Evolutionary conservation across 2,329 filamentous ascomycete genomes (phyloP), one percentile per base, ranked within the genome.

Genomic region (Akanthomyces lecanii): DNA sequence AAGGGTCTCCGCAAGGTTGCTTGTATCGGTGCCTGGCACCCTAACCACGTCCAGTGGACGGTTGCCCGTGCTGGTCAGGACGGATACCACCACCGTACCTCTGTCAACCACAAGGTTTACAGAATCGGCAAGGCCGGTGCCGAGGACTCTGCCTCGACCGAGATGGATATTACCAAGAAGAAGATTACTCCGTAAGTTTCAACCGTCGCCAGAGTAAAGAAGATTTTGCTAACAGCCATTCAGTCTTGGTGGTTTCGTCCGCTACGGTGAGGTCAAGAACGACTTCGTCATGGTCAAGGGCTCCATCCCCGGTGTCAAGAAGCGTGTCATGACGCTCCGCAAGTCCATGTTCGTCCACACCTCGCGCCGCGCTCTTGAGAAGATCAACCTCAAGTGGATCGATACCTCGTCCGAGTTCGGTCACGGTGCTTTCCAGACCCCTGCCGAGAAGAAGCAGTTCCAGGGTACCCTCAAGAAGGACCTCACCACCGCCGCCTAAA

Each of bases 21-120:
- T 78, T 99, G 95, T 97, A 99, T 99, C 81, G 95, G 95, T 91
- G 95, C 95, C 75, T 99, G 95, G 95, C 95, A 99, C 87, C 95
- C 95, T 78, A 92, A 91, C 82, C 95, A 99, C 92, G 95, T 99
- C 82, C 95, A 99, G 86, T 99, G 95, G 95, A 99, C 95, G 80
- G 95, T 99, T 85, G 95, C 94, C 79, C 95, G 95, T 90, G 95
- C 95, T 71, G 95, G 95, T 97, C 95, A 99, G 85, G 88, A 89
- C 82, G 95, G 95, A 87, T 99, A 99, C 89, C 95, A 99, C 82
- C 95, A 99, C 86, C 93, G 95, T 90, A 99, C 95, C 77, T 98
- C 95, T 69, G 91, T 95, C 85, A 99, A 99, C 91, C 95, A 99
- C 92, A 99, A 99, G 91, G 82, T 99, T 78, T 99, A 98, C 91